Evolutionary conservation across 2,329 filamentous ascomycete species (phyloP), one percentile per base, ranked within the genome.

Genomic region (Orbilia oligospora): DNA sequence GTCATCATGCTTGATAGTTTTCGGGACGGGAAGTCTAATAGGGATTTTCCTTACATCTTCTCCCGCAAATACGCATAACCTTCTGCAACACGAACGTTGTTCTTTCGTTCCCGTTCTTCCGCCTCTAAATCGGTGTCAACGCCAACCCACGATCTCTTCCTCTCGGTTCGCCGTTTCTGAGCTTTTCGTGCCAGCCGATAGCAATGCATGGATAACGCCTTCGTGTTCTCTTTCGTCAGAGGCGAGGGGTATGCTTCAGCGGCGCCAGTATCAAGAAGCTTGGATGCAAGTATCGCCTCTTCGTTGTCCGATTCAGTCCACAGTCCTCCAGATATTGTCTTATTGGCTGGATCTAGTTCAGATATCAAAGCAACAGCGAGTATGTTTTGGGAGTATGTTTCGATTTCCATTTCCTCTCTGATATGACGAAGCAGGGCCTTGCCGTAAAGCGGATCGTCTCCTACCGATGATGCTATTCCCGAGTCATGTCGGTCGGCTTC

Each of bases 131-230:
- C 89, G 81, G 95, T 92, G 82, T 93, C 90, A 10, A 97, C 88
- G 27, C 94, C 94, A 49, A 97, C 93, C 94, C 94, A 97, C 0
- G 94, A 97, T 67, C 89, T 84, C 97, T 97, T 70, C 94, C 89
- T 53, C 91, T 90, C 81, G 91, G 90, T 82, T 91, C 91, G 90
- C 38, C 89, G 87, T 22, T 92, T 91, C 81, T 71, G 73, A 55
- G 73, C 73, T 41, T 94, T 90, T 84, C 92, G 92, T 83, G 93
- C 91, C 56, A 91, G 90, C 81, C 92, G 91, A 85, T 97, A 97
- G 53, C 92, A 93, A 83, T 95, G 93, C 16, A 96, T 90, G 78
- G 92, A 91, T 64, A 97, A 87, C 33, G 91, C 90, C 76, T 92
- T 90, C 61, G 95, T 88, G 81, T 91, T 90, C 67, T 93, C 91